Evolutionary conservation across 2,329 filamentous ascomycete genomes (phyloP), one percentile per base, ranked within the genome.

Genomic region (Pestalotiopsis sp.): DNA sequence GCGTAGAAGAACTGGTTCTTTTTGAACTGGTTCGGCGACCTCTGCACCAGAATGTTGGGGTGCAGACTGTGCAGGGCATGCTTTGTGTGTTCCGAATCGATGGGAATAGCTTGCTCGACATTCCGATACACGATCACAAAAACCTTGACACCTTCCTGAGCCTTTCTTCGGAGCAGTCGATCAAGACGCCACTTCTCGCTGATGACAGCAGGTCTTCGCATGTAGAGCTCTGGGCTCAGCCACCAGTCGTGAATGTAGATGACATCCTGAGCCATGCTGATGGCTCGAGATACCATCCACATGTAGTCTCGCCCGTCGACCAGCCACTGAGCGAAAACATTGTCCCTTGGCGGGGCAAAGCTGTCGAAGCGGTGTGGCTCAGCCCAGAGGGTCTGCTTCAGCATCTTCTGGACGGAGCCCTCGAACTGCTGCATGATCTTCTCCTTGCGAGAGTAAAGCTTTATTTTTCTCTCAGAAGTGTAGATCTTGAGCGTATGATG

Each of bases 231-330:
- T 1, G 96, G 96, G 74, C 93, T 98, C 56, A 99, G 83, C 96
- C 96, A 99, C 96, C 96, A 99, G 80, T 98, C 96, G 79, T 99
- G 96, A 71, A 99, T 98, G 80, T 98, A 98, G 74, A 99, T 95
- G 70, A 98, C 95, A 82, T 98, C 96, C 75, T 93, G 93, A 9
- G 96, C 96, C 90, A 98, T 97, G 78, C 94, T 96, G 75, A 99
- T 97, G 13, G 96, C 96, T 72, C 95, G 90, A 12, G 95, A 98
- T 7, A 98, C 94, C 78, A 98, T 97, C 96, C 96, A 99, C 95
- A 98, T 98, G 84, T 98, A 97, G 79, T 99, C 96, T 73, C 96
- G 90, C 17, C 93, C 96, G 80, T 99, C 96, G 0, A 99, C 95
- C 9, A 99, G 88, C 95, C 95, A 98, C 77, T 98, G 94, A 2